Evolutionary conservation across 2,329 filamentous ascomycete species (phyloP), one percentile per base, ranked within the genome.

Genomic region (Ceratocystis huliohia): DNA sequence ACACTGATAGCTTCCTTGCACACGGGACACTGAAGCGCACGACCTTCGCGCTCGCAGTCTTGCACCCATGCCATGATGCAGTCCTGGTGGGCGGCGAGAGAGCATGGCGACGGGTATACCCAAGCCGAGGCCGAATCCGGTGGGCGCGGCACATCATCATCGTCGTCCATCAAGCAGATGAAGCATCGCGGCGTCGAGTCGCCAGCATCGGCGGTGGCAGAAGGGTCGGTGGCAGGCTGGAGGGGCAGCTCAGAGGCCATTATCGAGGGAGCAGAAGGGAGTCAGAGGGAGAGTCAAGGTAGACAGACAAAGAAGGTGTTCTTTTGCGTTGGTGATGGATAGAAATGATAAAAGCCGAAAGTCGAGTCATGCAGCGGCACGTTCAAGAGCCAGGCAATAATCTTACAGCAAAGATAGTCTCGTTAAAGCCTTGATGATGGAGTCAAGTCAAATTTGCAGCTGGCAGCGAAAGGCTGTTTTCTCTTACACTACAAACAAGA

Each of bases 11-110:
- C 82, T 1, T 85, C 82, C 74, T 96, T 94, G 81, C 94, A 99
- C 69, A 96, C 89, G 1, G 93, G 93, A 73, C 94, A 99, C 65
- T 84, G 78, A 69, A 96, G 84, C 69, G 86, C 85, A 65, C 84
- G 84, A 74, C 79, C 74, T 73, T 82, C 75, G 68, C 75, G 82
- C 76, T 96, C 91, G 73, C 91, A 84, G 73, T 96, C 91, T n/a
- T 89, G 88, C 20, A 97, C 88, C 92, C 92, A 99, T 72, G 91
- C 88, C 48, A 97, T 80, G 70, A 97, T 81, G 74, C 92, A 96
- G 68, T 85, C 83, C 74, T 97, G 91, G 74, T 99, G 94, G 1
- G 92, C 94, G 66, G 89, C 89, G 48, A 99, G 81, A 13, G 89
- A 91, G 76, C 94, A 99, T 0, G 88, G 88, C 74, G 94, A 99